Conservation (phyloP, 2,329 filamentous ascomycete species). For the Cercospora sp. region DNA sequence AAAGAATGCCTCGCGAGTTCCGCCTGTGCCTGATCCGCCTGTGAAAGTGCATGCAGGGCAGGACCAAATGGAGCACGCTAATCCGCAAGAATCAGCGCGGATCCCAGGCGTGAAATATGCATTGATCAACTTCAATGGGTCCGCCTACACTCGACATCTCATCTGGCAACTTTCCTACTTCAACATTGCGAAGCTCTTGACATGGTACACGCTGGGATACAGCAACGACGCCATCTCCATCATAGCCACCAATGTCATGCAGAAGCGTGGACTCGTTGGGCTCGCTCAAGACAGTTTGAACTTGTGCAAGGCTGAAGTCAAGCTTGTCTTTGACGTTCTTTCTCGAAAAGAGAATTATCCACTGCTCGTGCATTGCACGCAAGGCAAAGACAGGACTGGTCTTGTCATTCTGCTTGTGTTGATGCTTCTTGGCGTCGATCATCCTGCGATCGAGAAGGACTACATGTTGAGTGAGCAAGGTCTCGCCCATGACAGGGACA, state of each 20-base stretch:
- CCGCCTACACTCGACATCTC: slow-evolving; percentile 67
- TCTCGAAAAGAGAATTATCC: slow-evolving; percentile 58
- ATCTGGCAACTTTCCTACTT: slow-evolving; percentile 68
- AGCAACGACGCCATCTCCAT: slow-evolving; percentile 69
- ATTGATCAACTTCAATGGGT: slow-evolving; percentile 73
- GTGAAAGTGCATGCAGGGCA: neutral
- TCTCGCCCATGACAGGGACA: slow-evolving; percentile 61
- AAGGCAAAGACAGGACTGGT: slow-evolving; percentile 84
- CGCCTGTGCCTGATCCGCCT: slow-evolving; percentile 42
- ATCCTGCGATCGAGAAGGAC: slow-evolving; percentile 65
- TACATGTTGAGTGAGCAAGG: slow-evolving; percentile 67
- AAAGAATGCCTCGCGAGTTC: slow-evolving; percentile 56
- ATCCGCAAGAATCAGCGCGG: slow-evolving; percentile 53
- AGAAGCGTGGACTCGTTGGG: slow-evolving; percentile 68
- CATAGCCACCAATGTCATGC: slow-evolving; percentile 69
- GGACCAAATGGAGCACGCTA: neutral
- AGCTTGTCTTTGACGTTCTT: slow-evolving; percentile 53
- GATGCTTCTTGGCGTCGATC: slow-evolving; percentile 60
- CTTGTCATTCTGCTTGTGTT: slow-evolving; percentile 68
- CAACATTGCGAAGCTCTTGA: slow-evolving; percentile 63
- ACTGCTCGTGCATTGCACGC: slow-evolving; percentile 76
- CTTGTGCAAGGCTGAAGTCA: slow-evolving; percentile 64
- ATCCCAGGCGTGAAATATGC: slow-evolving; percentile 65
- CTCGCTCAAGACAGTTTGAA: slow-evolving; percentile 70
- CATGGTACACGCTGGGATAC: slow-evolving; percentile 65